Base-by-base conservation (phyloP, 1,139 yeast genomes). In the Saccharomyces hybrid region DNA sequence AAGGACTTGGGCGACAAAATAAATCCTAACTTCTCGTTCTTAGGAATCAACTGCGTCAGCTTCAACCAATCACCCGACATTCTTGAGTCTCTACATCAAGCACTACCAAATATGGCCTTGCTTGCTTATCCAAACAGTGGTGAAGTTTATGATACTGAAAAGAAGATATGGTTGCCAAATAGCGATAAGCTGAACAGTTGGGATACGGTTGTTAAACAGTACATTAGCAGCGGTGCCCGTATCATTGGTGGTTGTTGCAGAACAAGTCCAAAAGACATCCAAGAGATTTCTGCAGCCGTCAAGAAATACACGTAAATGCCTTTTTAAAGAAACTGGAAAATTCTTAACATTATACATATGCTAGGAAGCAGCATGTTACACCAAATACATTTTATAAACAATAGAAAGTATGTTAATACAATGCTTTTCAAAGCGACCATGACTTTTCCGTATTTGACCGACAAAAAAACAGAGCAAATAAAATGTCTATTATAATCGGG, bases 1-100 rank as follows among this genome's bases (percentile, higher is more conserved):
- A 60, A 76, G 76, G n/a, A 72, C 71, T 46, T 56, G 20, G 66
- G 73, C 73, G 56, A 82, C 79, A 32, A 57, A 38, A 11, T 57
- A 26, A 62, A 64, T 47, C 55, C 59, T 8, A 64, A 65, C 51
- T 57, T 66, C 9, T 8, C 57, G 23, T 46, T 61, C 14, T 42
- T 63, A 28, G 70, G 70, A 5, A 62, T 62, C 23, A 66, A 66
- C 51, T 66, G 70, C 51, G 64, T 63, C 6, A 60, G 65, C 46
- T 64, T 59, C 56, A 59, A 61, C 41, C 53, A 62, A 20, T 61
- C 67, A 2, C 53, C 57, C 13, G 55, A 53, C 8, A 64, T 64
- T 34, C 50, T 66, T 31, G 54, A 57, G 27, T 41, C 55, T 0
- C 51, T 64, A 16, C 64, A 63, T 47, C 42, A 51, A 28, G 56